phyloP scores from a whole-genome alignment of 441 rosid genomes.

The Corymbia calophylla region DNA sequence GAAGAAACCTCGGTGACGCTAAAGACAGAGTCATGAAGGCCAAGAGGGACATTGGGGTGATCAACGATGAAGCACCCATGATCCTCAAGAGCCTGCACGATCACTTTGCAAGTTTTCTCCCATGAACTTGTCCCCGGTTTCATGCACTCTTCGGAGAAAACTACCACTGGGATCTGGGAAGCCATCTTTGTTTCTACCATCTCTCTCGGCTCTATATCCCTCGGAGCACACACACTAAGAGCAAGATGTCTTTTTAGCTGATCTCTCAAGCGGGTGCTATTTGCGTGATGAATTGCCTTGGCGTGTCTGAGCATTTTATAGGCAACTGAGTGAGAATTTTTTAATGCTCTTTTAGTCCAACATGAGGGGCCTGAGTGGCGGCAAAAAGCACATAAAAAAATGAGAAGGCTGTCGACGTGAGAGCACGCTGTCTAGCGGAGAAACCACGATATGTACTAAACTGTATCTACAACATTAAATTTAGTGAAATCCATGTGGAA shows the following conservation, averaged over 20 bases:
- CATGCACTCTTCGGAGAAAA: not conserved
- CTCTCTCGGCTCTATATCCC: not conserved
- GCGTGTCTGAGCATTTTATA: not conserved
- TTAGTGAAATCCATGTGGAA: no score
- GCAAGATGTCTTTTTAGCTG: not conserved
- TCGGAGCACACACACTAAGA: not conserved
- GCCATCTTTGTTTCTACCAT: not conserved
- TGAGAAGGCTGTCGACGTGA: no score
- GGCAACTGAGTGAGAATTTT: not conserved
- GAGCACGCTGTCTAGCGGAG: no score
- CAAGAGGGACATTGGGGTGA: slow-evolving; percentile 15
- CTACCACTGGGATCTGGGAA: not conserved
- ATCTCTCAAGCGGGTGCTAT: not conserved
- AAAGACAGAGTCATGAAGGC: slow-evolving; percentile 25
- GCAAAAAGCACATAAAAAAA: no score
- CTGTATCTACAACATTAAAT: no score
- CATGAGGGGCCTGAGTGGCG: no score
- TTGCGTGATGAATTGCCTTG: not conserved
- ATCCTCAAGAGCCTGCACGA: slow-evolving; percentile 1
- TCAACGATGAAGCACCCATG: slow-evolving; percentile 7
- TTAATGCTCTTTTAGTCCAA: not conserved
- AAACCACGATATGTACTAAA: no score
- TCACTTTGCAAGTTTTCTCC: not conserved
- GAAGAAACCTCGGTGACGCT: slow-evolving; percentile 30
- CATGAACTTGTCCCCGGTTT: slow-evolving; percentile 1